These are phyloP conservation scores for Metarhizium album DNA, from an alignment of 2,329 filamentous ascomycete species.

Conservation along the genomic window DNA sequence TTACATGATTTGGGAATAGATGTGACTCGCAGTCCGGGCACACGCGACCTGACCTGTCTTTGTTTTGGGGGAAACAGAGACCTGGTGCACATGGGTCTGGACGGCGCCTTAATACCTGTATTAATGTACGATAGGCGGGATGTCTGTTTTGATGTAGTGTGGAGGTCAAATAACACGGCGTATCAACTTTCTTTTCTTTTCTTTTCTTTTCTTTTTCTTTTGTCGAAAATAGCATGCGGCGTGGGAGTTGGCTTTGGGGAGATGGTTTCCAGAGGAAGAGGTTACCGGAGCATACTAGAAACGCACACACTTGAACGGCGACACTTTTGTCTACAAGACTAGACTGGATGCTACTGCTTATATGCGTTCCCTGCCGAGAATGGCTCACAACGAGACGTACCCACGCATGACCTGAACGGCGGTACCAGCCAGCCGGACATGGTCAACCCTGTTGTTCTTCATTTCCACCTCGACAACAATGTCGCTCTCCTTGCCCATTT, in stretches of 20 bases:
- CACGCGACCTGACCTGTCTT: constrained; percentile 4
- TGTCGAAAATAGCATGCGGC: constrained; percentile 6
- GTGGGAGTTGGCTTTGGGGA: constrained; percentile 6
- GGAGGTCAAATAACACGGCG: constrained; percentile 11
- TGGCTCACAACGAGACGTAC: constrained; percentile 16
- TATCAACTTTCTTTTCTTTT: constrained; percentile 6
- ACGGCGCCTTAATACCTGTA: constrained; percentile 25
- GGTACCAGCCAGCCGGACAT: constrained; percentile 23
- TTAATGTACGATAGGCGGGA: constrained; percentile 24
- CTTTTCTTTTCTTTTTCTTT: constrained; percentile 2
- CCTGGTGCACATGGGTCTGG: constrained; percentile 3
- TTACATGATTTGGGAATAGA: constrained; percentile 8
- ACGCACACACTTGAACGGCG: constrained; percentile 1
- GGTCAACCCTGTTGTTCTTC: constrained; percentile 19
- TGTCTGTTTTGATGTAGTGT: constrained; percentile 15
- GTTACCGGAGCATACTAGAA: not conserved
- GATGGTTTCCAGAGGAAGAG: not conserved
- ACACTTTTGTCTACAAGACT: constrained; percentile 10
- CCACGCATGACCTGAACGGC: constrained; percentile 26
- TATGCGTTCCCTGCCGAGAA: not conserved
- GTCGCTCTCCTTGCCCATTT: constrained; percentile 51
- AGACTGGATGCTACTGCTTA: not conserved
- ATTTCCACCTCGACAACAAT: constrained; percentile 36
- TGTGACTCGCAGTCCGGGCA: constrained; percentile 4
- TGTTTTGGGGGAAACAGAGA: constrained; percentile 17